Evolutionary conservation across 192 early-diverging fungal genomes (phyloP).

Genomic region (Thamnidium elegans): DNA sequence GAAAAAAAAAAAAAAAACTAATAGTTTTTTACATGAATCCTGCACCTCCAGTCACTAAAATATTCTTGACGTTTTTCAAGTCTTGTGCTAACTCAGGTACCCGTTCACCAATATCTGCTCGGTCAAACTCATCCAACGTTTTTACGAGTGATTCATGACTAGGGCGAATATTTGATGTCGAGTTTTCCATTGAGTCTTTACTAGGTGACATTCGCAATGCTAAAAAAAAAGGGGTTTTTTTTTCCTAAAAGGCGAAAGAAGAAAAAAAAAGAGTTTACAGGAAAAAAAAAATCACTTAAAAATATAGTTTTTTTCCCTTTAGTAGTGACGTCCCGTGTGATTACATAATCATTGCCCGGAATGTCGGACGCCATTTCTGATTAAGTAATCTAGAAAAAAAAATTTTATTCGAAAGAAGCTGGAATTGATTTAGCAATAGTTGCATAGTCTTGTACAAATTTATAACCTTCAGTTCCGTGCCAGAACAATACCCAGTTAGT

Average conservation of each 20-base stretch:
- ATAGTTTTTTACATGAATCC: slow-evolving; percentile 74
- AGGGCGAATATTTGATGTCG: too few species aligned
- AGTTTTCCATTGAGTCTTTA: slow-evolving; percentile 1
- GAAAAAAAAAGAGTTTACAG: neutral
- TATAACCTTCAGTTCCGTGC: slow-evolving; percentile 57
- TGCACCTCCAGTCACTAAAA: slow-evolving; percentile 80
- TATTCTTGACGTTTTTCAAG: slow-evolving; percentile 49
- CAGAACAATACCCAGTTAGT: slow-evolving; percentile 89
- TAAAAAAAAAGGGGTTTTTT: neutral
- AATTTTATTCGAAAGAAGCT: slow-evolving; percentile 24
- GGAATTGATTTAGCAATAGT: slow-evolving; percentile 28
- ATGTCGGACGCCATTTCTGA: too few species aligned
- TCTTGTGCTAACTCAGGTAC: slow-evolving; percentile 20
- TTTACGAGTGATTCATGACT: slow-evolving; percentile 12
- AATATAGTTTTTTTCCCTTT: too few species aligned
- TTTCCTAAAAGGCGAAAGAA: neutral
- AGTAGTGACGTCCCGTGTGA: too few species aligned
- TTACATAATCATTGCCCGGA: too few species aligned
- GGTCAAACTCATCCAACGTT: slow-evolving; percentile 32
- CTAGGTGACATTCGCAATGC: slow-evolving; percentile 5
- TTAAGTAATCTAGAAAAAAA: neutral
- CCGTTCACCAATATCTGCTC: slow-evolving; percentile 38
- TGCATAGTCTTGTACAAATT: slow-evolving; percentile 22
- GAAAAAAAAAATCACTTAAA: neutral
- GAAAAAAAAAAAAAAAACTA: neutral